Evolutionary conservation across 202 grass and related monocot species (phyloP), one percentile per base, ranked within the genome.

Genomic region (Brachypodium distachyon): DNA sequence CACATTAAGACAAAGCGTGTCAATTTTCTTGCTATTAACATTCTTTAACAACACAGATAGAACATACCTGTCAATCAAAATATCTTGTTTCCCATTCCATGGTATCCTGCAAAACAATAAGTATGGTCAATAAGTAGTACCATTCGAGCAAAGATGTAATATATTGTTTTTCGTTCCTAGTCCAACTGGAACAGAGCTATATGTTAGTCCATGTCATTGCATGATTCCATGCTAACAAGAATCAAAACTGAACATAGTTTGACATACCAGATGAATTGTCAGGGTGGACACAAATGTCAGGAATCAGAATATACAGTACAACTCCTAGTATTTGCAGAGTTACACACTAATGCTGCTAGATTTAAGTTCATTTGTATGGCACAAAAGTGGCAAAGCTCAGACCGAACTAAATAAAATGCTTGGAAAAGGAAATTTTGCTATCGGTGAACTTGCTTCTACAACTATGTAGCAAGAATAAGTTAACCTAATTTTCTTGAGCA

Each of bases 71-170:
- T 99, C 96, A 76, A 96, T 99, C 65, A 99, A 86, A 84, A 90
- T 83, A 80, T 99, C 96, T 77, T 99, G 89, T 19, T 96, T 96
- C 66, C 96, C 92, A 78, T 99, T 99, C 92, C 92, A 99, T 46
- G 83, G 89, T 85, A 96, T 99, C 90, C 96, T 99, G 70, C n/a
- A 73, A 80, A 13, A 83, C 31, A 79, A 19, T 43, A 46, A 78
- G 18, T 63, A 42, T 14, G 37, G 61, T 18, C 17, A 74, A 37
- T 78, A 17, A 67, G 56, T 18, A 74, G 16, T 36, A 70, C 48
- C 68, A 85, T 32, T 61, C 12, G 80, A 53, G 39, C n/a, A 10
- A 54, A 27, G 67, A 28, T 33, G 6, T 14, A 53, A 63, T n/a
- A n/a, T n/a, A n/a, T n/a, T 61, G 6, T 39, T 16, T 60, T 48